Base-by-base conservation (phyloP, 129 eudicot genomes). In the Chrysanthemum lavandulifolium region DNA sequence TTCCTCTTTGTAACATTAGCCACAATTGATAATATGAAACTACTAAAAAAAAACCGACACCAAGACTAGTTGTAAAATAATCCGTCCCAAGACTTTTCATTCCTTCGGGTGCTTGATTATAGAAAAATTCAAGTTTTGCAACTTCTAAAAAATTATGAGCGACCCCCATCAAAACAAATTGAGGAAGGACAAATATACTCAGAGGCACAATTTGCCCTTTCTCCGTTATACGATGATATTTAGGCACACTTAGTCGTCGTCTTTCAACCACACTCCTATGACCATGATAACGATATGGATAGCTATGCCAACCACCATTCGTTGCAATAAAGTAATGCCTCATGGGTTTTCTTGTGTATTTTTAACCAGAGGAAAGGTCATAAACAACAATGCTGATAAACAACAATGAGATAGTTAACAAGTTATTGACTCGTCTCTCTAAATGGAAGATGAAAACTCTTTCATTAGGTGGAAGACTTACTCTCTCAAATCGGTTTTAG, bases 251-350 rank as follows among this genome's bases (percentile, higher is more conserved):
- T 12, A 61, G 15, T 61, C 67, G 48, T 13, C 10, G 7, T 33
- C 27, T 58, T 58, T 59, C 65, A 10, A 62, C 18, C 2, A 62
- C 18, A 62, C 67, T 62, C 8, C 21, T 5, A 13, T 14, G 11
- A 10, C 29, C 67, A 62, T 62, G 67, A 31, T 33, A 12, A 62
- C 2, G 9, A 62, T 1, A 31, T 31, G 67, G 18, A 29, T 16
- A 6, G 14, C 67, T 62, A 62, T 27, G 18, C 67, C 67, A 29
- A 62, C 33, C 0, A 8, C 75, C 80, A 92, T 81, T 62, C 96
- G 76, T 65, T 92, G 97, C 62, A 92, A 29, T 36, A 87, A 9
- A 7, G 85, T 86, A 78, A 92, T 81, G 6, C 96, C 97, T 36
- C 92, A 55, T 0, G 93, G 97, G 69, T 86, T 86, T 29, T 76